Evolutionary conservation across 768 basidiomycete genomes (phyloP).

Genomic region (Kwoniella bestiolae): DNA sequence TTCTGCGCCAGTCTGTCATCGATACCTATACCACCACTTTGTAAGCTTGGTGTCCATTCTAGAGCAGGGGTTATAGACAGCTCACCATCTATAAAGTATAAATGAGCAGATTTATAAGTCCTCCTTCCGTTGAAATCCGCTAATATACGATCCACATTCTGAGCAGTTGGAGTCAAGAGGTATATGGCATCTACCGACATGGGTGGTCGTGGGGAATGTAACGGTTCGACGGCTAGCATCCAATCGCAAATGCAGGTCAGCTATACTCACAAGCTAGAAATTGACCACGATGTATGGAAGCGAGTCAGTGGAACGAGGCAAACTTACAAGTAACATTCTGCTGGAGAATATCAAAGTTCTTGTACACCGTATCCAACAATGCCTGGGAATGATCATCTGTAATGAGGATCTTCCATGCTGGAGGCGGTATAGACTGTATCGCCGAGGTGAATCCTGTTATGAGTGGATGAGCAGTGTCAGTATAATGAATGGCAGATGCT

Average conservation of each 20-base stretch:
- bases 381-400: constrained; percentile 90
- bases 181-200: constrained; percentile 92
- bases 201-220: constrained; percentile 78
- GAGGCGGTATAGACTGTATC: constrained; percentile 63
- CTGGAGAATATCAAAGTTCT: constrained; percentile 90
- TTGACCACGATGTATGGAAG: neutral
- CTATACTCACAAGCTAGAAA: neutral
- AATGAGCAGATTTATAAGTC: constrained; percentile 79
- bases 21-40: constrained; percentile 63
- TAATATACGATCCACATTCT: constrained; percentile 90
- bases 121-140: constrained; percentile 75
- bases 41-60: neutral
- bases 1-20: constrained; percentile 76
- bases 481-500: too few relatives aligned
- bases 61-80: neutral
- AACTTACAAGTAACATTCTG: constrained; percentile 93
- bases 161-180: constrained; percentile 88
- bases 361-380: constrained; percentile 80
- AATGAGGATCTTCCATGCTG: constrained; percentile 95
- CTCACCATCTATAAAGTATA: constrained; percentile 92
- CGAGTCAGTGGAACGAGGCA: neutral
- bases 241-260: neutral
- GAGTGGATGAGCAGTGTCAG: neutral
- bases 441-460: constrained; percentile 52
- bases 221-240: constrained; percentile 81